These are phyloP conservation scores for Coniochaeta pulveracea DNA, from an alignment of 2,329 filamentous ascomycete genomes.

Conservation along the genomic window DNA sequence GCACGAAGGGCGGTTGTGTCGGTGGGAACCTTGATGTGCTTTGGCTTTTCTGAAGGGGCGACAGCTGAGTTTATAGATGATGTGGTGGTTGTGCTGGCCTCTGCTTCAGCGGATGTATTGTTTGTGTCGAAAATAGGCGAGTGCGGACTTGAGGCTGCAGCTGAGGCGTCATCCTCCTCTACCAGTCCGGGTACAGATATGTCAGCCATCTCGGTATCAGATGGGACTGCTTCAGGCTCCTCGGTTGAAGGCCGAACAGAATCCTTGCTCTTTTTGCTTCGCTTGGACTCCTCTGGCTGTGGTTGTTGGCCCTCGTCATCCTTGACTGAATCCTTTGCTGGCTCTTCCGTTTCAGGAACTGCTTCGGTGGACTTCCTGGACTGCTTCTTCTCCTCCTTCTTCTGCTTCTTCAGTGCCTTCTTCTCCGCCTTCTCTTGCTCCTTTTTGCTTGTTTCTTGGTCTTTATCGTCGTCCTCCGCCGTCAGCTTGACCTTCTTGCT, in stretches of 20 bases:
- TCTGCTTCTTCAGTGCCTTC: slow-evolving; percentile 14
- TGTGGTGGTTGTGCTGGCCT: slow-evolving; percentile 44
- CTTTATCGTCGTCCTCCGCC: slow-evolving; percentile 15
- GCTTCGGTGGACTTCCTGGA: slow-evolving; percentile 28
- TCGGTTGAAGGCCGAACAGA: slow-evolving; percentile 12
- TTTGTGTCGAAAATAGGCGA: slow-evolving; percentile 51
- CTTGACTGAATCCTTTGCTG: background rate
- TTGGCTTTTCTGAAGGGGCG: slow-evolving; percentile 48
- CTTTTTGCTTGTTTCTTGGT: slow-evolving; percentile 23
- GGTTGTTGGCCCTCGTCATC: slow-evolving; percentile 9
- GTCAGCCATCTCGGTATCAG: slow-evolving; percentile 23
- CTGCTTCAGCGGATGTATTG: slow-evolving; percentile 25
- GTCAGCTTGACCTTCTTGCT: slow-evolving; percentile 44
- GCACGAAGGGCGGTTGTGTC: slow-evolving; percentile 67
- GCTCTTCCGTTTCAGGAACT: slow-evolving; percentile 32
- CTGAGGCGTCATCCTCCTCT: slow-evolving; percentile 29
- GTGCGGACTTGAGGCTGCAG: slow-evolving; percentile 36
- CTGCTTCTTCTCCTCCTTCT: slow-evolving; percentile 13
- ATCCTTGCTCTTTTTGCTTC: slow-evolving; percentile 4
- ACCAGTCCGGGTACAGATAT: slow-evolving; percentile 37
- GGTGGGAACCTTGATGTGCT: slow-evolving; percentile 54
- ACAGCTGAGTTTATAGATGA: slow-evolving; percentile 61
- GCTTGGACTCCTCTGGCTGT: slow-evolving; percentile 27
- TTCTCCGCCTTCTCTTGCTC: slow-evolving; percentile 27
- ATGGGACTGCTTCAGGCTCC: slow-evolving; percentile 16